phyloP scores from a whole-genome alignment of 2,329 filamentous ascomycete species.

The Xylaria sp. region DNA sequence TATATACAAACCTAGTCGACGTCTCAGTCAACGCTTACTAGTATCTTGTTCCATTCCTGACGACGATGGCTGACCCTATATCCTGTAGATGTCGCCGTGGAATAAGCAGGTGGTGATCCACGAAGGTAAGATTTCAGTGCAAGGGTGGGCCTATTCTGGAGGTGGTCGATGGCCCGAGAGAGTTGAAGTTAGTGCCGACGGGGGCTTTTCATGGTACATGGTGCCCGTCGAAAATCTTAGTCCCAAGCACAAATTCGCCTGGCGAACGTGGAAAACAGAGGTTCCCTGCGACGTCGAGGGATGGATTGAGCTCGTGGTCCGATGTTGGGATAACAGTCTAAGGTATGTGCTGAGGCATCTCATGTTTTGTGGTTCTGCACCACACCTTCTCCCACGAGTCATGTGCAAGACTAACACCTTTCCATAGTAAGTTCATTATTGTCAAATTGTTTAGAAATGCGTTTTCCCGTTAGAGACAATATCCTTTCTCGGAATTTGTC shows the following conservation, averaged over 20 bases:
- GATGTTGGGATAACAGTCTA: constrained; percentile 70
- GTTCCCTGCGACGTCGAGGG: constrained; percentile 71
- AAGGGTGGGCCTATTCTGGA: constrained; percentile 69
- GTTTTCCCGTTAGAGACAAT: too few relatives aligned
- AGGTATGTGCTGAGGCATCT: constrained; percentile 23
- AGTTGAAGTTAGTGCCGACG: constrained; percentile 72
- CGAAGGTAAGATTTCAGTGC: constrained; percentile 66
- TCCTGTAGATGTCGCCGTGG: constrained; percentile 64
- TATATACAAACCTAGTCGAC: neutral
- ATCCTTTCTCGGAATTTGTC: too few relatives aligned
- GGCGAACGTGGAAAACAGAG: constrained; percentile 72
- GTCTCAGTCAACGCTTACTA: too few relatives aligned
- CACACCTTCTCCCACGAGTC: neutral
- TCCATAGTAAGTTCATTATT: constrained; percentile 19
- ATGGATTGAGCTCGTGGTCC: constrained; percentile 68
- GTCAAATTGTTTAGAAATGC: too few relatives aligned
- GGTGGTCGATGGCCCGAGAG: constrained; percentile 70
- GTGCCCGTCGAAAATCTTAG: constrained; percentile 70
- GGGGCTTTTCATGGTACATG: constrained; percentile 72
- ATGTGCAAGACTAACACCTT: constrained; percentile 3
- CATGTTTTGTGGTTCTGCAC: neutral
- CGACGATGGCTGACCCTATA: neutral
- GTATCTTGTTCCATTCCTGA: neutral
- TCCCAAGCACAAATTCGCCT: constrained; percentile 71
- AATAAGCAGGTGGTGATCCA: constrained; percentile 71